Evolutionary conservation across 2,329 filamentous ascomycete genomes (phyloP), one percentile per base, ranked within the genome.

Genomic region (Microdochium nivale): DNA sequence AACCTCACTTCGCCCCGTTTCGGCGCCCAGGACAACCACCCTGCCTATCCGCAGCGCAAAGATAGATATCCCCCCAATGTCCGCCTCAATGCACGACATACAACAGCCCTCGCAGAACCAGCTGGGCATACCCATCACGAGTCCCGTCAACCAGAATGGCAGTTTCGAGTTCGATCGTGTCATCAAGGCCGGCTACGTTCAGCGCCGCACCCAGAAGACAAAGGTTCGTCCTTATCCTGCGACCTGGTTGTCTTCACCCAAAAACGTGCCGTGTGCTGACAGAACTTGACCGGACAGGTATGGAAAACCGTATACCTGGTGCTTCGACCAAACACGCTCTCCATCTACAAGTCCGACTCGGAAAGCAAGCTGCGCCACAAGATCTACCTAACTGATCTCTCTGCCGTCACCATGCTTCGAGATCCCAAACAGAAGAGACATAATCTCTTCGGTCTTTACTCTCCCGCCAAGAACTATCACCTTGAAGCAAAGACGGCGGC

Each of bases 151-250:
- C 65, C 86, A 95, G 68, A 91, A 95, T 68, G 94, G 94, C 56
- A 94, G 90, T 68, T 99, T 96, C 67, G 91, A 94, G 63, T 95
- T 95, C 63, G 94, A 99, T 68, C 86, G 90, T 49, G 88, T 97
- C 51, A 80, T 97, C 67, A 97, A 95, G 72, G 84, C 86, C 52
- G 91, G 92, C 53, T 87, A 86, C 59, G 84, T 96, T 37, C 80
- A 87, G 64, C 95, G 95, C 70, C 83, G 92, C 59, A 95, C 90
- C 19, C 87, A 91, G 61, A 96, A 92, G 75, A 97, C 92, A 54
- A 96, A 95, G 84, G 89, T 90, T 69, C 52, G 67, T 56, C 35
- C 46, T 33, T 49, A 21, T 50, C 48, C 49, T 37, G 14, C 14
- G 13, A 7, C 13, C 13, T 44, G 9, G 13, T 24, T 7, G 14